Percentiles rank a stretch among this genome's conserved stretches.
These are phyloP conservation scores for Dictyostelium brefeldianum DNA, from an alignment of 78 protist species.

Conservation along the genomic window DNA sequence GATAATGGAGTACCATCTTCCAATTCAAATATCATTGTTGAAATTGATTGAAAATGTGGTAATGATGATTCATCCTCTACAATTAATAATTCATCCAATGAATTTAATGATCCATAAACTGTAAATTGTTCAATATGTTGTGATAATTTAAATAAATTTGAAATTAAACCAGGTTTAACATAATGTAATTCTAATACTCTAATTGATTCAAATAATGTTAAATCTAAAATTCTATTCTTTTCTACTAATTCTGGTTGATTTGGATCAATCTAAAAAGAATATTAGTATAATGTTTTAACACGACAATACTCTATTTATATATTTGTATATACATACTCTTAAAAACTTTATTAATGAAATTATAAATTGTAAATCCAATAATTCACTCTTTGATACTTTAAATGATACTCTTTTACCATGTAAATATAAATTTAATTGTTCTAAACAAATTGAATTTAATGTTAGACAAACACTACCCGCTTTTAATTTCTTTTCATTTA, in stretches of 20 bases:
- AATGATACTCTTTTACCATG: constrained; percentile 61
- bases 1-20: background rate
- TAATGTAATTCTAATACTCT: constrained; percentile 24
- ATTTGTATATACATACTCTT: constrained; percentile 24
- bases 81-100: constrained; percentile 60
- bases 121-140: background rate
- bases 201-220: constrained; percentile 30
- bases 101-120: constrained; percentile 33
- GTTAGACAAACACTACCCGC: constrained; percentile 3
- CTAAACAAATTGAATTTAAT: constrained; percentile 62
- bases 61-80: constrained; percentile 60
- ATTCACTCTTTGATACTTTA: constrained; percentile 30
- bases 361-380: constrained; percentile 47
- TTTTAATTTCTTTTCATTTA: constrained; percentile 42
- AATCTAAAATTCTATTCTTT: constrained; percentile 25
- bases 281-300: too few relatives aligned
- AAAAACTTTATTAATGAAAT: constrained; percentile 26
- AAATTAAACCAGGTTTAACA: constrained; percentile 63
- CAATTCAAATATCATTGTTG: background rate
- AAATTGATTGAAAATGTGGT: background rate
- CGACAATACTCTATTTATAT: too few relatives aligned
- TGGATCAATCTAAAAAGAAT: constrained; percentile 38
- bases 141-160: constrained; percentile 38
- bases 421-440: constrained; percentile 35
- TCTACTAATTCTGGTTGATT: constrained; percentile 49